These are phyloP conservation scores for Dendrostoma leiphaemia DNA, from an alignment of 2,329 filamentous ascomycete genomes.

Conservation along the genomic window DNA sequence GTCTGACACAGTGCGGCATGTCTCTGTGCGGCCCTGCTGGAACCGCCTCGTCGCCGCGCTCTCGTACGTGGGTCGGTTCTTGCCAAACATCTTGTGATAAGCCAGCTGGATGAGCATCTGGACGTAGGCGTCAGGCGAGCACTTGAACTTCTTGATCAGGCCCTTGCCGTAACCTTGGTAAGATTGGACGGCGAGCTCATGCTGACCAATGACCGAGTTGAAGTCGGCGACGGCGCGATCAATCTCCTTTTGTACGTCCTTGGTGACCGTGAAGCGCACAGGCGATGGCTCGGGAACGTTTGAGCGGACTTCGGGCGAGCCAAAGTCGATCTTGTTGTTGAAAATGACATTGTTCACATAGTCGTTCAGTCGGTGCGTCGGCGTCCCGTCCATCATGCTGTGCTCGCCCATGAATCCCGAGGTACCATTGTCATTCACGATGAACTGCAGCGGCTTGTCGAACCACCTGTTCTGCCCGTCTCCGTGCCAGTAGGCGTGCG, in stretches of 20 bases:
- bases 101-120: constrained; percentile 99
- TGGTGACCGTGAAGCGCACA: constrained; percentile 75
- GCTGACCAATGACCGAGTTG: constrained; percentile 73
- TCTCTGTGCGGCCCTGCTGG: constrained; percentile 95
- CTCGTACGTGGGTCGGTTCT: constrained; percentile 96
- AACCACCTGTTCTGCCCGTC: constrained; percentile 96
- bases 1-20: constrained; percentile 87
- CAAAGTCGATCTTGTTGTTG: constrained; percentile 90
- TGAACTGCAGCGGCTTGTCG: constrained; percentile 97
- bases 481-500: constrained; percentile 96
- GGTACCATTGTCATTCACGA: constrained; percentile 96
- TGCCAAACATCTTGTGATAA: constrained; percentile 98
- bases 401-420: constrained; percentile 98
- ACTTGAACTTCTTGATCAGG: constrained; percentile 99
- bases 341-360: constrained; percentile 90
- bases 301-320: constrained; percentile 73
- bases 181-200: constrained; percentile 89
- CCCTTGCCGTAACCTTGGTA: constrained; percentile 98
- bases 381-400: constrained; percentile 99
- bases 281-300: constrained; percentile 77
- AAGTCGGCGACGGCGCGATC: constrained; percentile 78
- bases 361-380: constrained; percentile 95
- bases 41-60: constrained; percentile 92
- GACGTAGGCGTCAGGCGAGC: constrained; percentile 94
- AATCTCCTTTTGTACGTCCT: constrained; percentile 74